Evolutionary conservation across 1,284 basidiomycete genomes (phyloP).

Genomic region (Moniliophthora roreri): DNA sequence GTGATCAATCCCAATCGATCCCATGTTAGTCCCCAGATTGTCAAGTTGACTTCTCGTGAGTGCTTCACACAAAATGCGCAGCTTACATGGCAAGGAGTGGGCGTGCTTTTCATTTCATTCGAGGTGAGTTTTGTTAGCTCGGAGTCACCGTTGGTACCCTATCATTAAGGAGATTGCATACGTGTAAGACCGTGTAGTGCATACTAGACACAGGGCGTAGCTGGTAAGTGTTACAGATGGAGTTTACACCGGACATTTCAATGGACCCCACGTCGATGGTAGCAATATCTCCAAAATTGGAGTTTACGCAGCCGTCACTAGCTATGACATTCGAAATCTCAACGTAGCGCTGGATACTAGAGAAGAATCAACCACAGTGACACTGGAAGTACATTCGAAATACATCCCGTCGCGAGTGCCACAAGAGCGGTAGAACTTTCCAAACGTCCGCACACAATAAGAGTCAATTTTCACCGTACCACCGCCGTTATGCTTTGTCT

Average conservation of each 20-base stretch:
- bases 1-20: no score
- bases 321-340: slow-evolving; percentile 14
- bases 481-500: slow-evolving; percentile 20
- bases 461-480: slow-evolving; percentile 18
- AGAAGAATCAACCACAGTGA: neutral
- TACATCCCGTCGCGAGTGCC: slow-evolving; percentile 6
- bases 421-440: slow-evolving; percentile 18
- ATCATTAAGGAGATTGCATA: no score
- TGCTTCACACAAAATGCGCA: no score
- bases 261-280: slow-evolving; percentile 1
- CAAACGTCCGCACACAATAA: slow-evolving; percentile 17
- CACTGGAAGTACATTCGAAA: neutral
- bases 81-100: no score
- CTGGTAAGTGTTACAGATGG: slow-evolving; percentile 5
- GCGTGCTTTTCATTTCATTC: slow-evolving; percentile 6
- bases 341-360: slow-evolving; percentile 8
- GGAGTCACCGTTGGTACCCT: slow-evolving; percentile 2
- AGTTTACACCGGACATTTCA: neutral
- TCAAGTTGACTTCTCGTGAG: no score
- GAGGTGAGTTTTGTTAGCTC: slow-evolving; percentile 3
- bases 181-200: no score
- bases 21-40: no score
- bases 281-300: slow-evolving; percentile 17
- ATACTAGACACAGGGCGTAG: no score
- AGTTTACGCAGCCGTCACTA: slow-evolving; percentile 11